These are phyloP conservation scores for Metschnikowia drakensbergensis DNA, from an alignment of 805 yeast genomes.

Conservation along the genomic window DNA sequence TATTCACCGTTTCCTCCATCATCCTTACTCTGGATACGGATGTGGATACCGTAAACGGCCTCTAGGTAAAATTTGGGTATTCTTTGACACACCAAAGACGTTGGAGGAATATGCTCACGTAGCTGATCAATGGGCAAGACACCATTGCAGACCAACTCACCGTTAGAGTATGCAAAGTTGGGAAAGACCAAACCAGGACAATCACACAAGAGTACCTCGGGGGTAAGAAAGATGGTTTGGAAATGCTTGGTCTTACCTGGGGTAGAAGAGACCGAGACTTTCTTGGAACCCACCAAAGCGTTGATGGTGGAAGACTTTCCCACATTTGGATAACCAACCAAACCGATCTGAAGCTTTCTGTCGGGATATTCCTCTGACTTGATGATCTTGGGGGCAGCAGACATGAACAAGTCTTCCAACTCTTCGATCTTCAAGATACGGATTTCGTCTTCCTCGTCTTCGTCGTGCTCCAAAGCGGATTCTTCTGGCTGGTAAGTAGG, in stretches of 20 bases:
- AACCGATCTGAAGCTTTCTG: slow-evolving; percentile 75
- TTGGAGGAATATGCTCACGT: slow-evolving; percentile 87
- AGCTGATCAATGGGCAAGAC: slow-evolving; percentile 97
- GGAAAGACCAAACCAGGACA: slow-evolving; percentile 99
- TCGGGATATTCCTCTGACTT: slow-evolving; percentile 55
- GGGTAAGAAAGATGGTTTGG: slow-evolving; percentile 87
- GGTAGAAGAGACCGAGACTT: slow-evolving; percentile 96
- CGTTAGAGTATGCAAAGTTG: slow-evolving; percentile 92
- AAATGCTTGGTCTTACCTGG: slow-evolving; percentile 99
- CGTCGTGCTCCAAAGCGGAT: slow-evolving; percentile 8
- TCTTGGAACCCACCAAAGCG: slow-evolving; percentile 92
- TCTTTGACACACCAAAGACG: slow-evolving; percentile 78
- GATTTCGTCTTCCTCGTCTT: slow-evolving; percentile 32
- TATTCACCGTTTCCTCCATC: slow-evolving; percentile 83
- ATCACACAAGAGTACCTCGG: slow-evolving; percentile 84
- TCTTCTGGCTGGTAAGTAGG: slow-evolving; percentile 10
- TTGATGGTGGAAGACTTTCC: slow-evolving; percentile 98
- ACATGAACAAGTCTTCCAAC: slow-evolving; percentile 72
- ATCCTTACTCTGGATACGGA: slow-evolving; percentile 65
- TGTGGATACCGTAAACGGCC: slow-evolving; percentile 89
- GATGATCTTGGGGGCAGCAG: slow-evolving; percentile 70
- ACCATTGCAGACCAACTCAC: slow-evolving; percentile 96
- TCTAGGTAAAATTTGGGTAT: slow-evolving; percentile 86
- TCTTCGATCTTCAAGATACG: slow-evolving; percentile 78
- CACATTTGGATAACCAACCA: slow-evolving; percentile 94